Base-by-base conservation (phyloP, 352 stramenopile genomes). In the Pythium scleroteichum region DNA sequence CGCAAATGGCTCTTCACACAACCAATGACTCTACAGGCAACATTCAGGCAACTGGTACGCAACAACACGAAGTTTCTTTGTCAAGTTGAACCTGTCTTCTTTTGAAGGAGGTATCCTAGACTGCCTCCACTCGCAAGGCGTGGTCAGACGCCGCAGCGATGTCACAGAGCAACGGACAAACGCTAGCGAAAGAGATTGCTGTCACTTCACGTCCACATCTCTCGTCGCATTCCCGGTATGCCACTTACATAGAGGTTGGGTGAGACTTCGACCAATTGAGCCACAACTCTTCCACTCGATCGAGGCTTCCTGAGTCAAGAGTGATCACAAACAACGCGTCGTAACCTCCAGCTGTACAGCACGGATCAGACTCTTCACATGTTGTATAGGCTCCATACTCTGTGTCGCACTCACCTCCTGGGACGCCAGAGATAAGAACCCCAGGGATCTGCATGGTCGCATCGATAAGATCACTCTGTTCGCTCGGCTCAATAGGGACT, bases 241-340 rank as follows among this genome's bases (percentile, higher is more conserved):
- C n/a, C 17, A 50, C 79, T 53, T 76, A 88, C 79, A 76, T 68
- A 14, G 73, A 71, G 33, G 70, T 35, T 10, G 74, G 72, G 29
- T 88, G 71, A 0, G 61, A 79, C 2, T 52, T 49, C n/a, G 76
- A 49, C 88, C 88, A 96, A 20, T 66, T 53, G 0, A 77, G 33
- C 90, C 90, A 97, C 39, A 96, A 62, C 23, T 78, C 50, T 69
- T 96, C 83, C 22, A 97, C 82, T 24, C 46, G 61, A 40, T 71
- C 61, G 2, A 92, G 54, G 22, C 71, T 78, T 12, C 64, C 42
- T n/a, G 72, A 56, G 53, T 97, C 76, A 39, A 97, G 56, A 20
- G 86, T 78, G 23, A 98, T 52, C 24, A 95, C 96, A 70, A 97
- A 98, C 52, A 99, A 84, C 1, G 97, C 97, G 71, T 99, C 97